Evolutionary conservation across 1,139 yeast genomes (phyloP), one percentile per base, ranked within the genome.

Genomic region (Kluyveromyces sp.): DNA sequence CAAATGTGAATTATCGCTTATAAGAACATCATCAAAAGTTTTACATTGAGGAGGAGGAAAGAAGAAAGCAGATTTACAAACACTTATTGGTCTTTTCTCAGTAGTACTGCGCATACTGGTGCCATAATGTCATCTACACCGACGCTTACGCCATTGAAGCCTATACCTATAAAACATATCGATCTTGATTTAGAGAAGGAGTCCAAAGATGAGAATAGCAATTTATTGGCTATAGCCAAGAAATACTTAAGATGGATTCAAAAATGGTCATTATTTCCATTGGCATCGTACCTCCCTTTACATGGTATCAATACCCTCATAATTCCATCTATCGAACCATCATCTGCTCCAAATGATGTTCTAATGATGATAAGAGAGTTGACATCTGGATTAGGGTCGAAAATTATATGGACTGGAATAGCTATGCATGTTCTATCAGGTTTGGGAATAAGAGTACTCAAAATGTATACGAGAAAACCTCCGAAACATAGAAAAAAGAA

Each of bases 261-360:
- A 36, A 55, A 53, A 43, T 48, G 48, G 45, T 58, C 63, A 2
- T 43, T 54, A 7, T 46, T 54, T 31, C 60, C 63, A 15, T 47
- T 57, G 46, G 51, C 48, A 4, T 37, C 50, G 4, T 59, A 55
- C 45, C 52, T 56, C 43, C 60, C 61, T 2, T 37, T 59, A 7
- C 61, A 59, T 44, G 59, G 56, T 3, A 47, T 53, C 21, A 58
- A 59, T 37, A 54, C 60, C 10, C 48, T 58, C 25, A 32, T 57
- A 4, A 45, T 51, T 3, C 61, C 60, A 7, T 45, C 53, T 1
- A 38, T 58, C 15, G 50, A 54, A 2, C 54, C 59, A n/a, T 49
- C 42, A 4, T 47, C 51, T 7, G 54, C 56, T 10, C 60, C 60
- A 2, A 53, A 57, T 43, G 60, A 56, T 15, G 53, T 55, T 5